Conservation (phyloP, 257 asterid species). For the Solanum lignicaule region DNA sequence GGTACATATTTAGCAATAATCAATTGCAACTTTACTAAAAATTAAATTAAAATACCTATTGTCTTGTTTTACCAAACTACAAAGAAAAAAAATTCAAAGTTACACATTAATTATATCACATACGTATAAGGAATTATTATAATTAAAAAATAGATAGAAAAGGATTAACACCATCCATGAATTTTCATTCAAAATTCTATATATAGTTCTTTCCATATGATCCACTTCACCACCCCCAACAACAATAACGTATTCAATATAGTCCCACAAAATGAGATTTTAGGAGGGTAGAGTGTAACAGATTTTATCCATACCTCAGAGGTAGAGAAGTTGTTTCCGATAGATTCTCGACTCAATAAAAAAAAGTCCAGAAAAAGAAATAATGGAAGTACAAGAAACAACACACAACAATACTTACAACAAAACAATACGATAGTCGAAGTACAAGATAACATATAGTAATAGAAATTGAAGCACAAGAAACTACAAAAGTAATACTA, state of each 20-base stretch:
- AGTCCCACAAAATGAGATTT: not conserved
- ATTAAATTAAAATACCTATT: not conserved
- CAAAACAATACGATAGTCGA: not conserved
- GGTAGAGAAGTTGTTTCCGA: not conserved
- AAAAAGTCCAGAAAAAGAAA: not conserved
- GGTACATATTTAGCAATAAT: not conserved
- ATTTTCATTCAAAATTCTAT: not conserved
- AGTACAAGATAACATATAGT: not conserved
- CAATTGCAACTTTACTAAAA: not conserved
- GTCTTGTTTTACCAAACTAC: not conserved
- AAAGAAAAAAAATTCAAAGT: not conserved
- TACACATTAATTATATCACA: not conserved
- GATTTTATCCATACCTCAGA: accelerated
- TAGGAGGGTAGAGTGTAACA: not conserved
- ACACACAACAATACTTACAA: not conserved
- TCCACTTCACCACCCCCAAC: not conserved
- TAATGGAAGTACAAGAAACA: not conserved
- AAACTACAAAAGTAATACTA: not conserved
- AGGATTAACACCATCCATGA: not conserved
- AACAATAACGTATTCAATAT: not conserved
- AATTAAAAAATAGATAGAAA: not conserved
- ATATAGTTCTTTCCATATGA: not conserved
- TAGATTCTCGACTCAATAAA: not conserved
- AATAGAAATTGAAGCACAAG: not conserved
- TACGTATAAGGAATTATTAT: not conserved